Evolutionary conservation across 2,329 filamentous ascomycete species (phyloP), one percentile per base, ranked within the genome.

Genomic region (Leptographium galeiforme): DNA sequence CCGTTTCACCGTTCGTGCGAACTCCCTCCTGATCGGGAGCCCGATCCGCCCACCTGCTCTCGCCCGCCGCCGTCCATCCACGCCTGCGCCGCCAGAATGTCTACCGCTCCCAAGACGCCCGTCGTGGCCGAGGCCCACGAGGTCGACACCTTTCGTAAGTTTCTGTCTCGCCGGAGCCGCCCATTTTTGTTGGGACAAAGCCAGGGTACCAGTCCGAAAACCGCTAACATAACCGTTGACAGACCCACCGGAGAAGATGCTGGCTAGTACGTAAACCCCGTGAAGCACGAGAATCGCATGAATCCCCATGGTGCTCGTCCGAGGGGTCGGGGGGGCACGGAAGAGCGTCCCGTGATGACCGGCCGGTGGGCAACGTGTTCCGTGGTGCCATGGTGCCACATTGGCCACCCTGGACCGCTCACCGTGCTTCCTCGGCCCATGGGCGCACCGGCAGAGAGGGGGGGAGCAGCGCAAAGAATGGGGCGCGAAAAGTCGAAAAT

Each of bases 111-210:
- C 63, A 76, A 73, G 66, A 64, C 62, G 61, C 78, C 76, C 48
- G 82, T 86, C 62, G 85, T 89, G 63, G 75, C 76, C 57, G 86
- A 89, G 74, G 84, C 85, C 63, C 85, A 89, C 68, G 71, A 82
- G 64, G 84, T 89, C 61, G 82, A 87, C 68, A 89, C 85, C 19
- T 88, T 73, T 64, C 78, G 80, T 84, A 70, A 75, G 79, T 60
- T 45, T 19, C 39, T 16, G 12, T 4, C 43, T 11, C 30, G 19
- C 19, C 18, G n/a, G 3, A 5, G 43, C 19, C 13, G 6, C 10
- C 33, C 41, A 44, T 50, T 51, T 51, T 57, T 57, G 54, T 55
- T 57, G 57, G 56, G 56, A 39, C 48, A 38, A 41, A 48, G n/a
- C 39, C 12, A 18, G 19, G 12, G 38, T 16, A 19, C 19, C 40